These are phyloP conservation scores for Kwoniella shivajii DNA, from an alignment of 1,284 basidiomycete species.

Conservation along the genomic window DNA sequence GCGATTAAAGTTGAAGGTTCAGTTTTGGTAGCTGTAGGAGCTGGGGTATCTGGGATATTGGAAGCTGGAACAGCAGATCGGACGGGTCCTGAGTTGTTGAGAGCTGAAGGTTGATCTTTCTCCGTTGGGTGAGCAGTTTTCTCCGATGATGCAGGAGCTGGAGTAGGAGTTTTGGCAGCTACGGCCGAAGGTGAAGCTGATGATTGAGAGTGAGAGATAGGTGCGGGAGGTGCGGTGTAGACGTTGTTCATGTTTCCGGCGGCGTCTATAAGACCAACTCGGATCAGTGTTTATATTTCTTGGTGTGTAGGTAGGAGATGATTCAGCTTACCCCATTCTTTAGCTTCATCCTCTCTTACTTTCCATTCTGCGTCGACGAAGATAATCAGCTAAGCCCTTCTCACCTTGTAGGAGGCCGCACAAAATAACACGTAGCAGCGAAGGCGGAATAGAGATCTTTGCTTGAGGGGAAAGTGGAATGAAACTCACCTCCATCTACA, in stretches of 20 bases:
- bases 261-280: constrained; percentile 49
- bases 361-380: constrained; percentile 44
- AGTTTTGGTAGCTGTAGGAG: constrained; percentile 18
- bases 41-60: constrained; percentile 16
- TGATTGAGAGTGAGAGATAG: constrained; percentile 5
- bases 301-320: neutral
- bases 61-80: constrained; percentile 9
- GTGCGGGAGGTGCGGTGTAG: constrained; percentile 41
- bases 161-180: constrained; percentile 2
- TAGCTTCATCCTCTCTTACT: constrained; percentile 54
- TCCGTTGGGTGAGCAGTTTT: constrained; percentile 6
- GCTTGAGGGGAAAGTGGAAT: too few relatives aligned
- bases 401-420: too few relatives aligned
- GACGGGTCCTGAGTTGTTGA: neutral
- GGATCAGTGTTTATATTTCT: too few relatives aligned
- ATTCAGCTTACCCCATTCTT: constrained; percentile 52
- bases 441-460: too few relatives aligned
- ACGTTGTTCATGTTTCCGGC: constrained; percentile 56
- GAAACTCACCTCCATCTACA: constrained; percentile 47
- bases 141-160: constrained; percentile 8
- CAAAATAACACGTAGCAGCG: too few relatives aligned
- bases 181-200: constrained; percentile 8
- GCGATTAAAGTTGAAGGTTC: constrained; percentile 31
- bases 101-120: neutral
- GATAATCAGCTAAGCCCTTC: neutral